Base-by-base conservation (phyloP, 2,329 filamentous ascomycete species). In the Scedosporium minutisporum region DNA sequence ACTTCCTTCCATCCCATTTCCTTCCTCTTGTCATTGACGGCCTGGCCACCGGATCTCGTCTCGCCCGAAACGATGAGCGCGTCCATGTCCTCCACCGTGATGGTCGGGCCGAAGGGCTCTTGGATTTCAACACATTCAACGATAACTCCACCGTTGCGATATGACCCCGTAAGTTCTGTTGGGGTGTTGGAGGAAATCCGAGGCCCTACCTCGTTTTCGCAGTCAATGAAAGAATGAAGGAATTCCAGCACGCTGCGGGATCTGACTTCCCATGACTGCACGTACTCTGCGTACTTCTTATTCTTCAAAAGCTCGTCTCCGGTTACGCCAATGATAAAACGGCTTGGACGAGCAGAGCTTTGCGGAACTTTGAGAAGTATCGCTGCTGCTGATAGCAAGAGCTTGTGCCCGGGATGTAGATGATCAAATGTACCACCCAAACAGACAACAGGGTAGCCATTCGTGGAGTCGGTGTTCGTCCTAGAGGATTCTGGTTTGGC, bases 391-490 rank as follows among this genome's bases (percentile, higher is more conserved):
- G 93, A 92, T 21, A 99, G 83, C 21, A 99, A 83, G n/a, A 97
- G 81, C 76, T 97, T 99, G 78, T 99, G 95, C 5, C 95, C 95
- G 3, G 90, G 87, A 72, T 99, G 95, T 23, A 99, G 82, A 74
- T 97, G 92, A 73, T 99, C 95, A 75, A 97, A 99, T 0, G 95
- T 99, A 9, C 95, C 95, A 33, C 93, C 95, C 12, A 97, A 84
- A 61, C 88, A 90, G 59, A 96, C 88, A 12, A 65, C 60, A 7
- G 27, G n/a, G 38, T 62, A 65, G 6, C 55, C 60, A 44, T 21
- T 25, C 16, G 14, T 46, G 25, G 21, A 38, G 38, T 3, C 48
- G n/a, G n/a, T 38, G 18, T 21, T 58, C 10, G 14, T 7, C 12
- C 18, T 4, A 27, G n/a, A 18, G 21, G 41, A 23, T 16, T 57